Percentiles rank a stretch among this genome's conserved stretches.
Conservation (phyloP, 768 basidiomycete species). For the Filobasidium floriforme region DNA sequence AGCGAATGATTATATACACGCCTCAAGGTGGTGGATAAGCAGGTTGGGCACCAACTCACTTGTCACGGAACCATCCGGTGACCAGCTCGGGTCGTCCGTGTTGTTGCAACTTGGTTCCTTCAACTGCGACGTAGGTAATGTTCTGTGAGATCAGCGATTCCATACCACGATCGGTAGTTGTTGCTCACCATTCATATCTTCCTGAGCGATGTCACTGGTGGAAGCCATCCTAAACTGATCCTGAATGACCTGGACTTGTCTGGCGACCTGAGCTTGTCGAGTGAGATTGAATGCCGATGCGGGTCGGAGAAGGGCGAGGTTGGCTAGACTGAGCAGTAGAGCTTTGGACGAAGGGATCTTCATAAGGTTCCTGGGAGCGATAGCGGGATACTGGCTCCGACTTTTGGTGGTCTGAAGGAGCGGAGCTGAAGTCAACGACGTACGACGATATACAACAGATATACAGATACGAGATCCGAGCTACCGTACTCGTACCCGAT, state of each 20-base stretch:
- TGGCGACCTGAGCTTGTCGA: slow-evolving; percentile 1
- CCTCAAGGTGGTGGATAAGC: not conserved
- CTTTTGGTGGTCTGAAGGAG: no score
- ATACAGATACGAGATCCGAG: no score
- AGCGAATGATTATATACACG: no score
- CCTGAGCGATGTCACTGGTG: not conserved
- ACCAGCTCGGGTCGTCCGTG: not conserved
- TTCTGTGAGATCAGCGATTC: no score
- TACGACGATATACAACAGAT: no score
- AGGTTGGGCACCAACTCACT: not conserved
- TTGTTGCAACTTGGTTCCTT: not conserved
- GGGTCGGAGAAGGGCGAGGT: not conserved
- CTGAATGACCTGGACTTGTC: not conserved
- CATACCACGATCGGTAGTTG: no score
- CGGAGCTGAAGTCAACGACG: no score
- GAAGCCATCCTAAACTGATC: slow-evolving; percentile 6
- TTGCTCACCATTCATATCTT: not conserved
- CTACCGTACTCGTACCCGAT: no score
- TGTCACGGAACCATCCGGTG: slow-evolving; percentile 8
- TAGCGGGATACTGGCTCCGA: not conserved
- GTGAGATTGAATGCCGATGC: not conserved
- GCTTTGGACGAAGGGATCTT: not conserved
- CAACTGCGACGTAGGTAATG: no score
- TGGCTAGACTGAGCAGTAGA: not conserved
- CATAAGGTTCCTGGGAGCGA: not conserved